Evolutionary conservation across 805 yeast genomes (phyloP), one percentile per base, ranked within the genome.

Genomic region (Saccharomycopsis oosterbeekiorum): DNA sequence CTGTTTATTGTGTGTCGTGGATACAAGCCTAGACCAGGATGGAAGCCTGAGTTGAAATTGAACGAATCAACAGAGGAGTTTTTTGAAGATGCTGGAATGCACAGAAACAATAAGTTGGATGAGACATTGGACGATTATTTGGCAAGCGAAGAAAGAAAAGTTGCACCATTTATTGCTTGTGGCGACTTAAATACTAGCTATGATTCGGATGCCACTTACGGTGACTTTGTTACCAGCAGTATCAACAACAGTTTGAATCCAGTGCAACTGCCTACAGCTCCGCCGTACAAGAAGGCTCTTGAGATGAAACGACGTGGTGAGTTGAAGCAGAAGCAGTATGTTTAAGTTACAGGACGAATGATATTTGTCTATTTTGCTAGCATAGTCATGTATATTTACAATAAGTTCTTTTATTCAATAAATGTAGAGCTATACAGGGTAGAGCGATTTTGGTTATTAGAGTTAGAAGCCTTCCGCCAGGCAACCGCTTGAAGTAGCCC

Each of bases 111-210:
- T 56, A 57, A 58, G 36, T 47, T 61, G 41, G 54, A 56, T 14
- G 75, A 78, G n/a, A 75, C 80, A 63, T 73, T 82, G 65, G 76
- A 74, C 5, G 75, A 74, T 63, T 66, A 68, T 56, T 73, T 84
- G 42, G 81, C 81, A 6, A 72, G 68, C 6, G 94, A 88, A 66
- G 89, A 86, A 65, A 76, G 97, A 65, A 73, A 76, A 11, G 82
- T 94, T 26, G 97, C 97, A 0, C 90, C 91, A n/a, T 93, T 93
- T 68, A 77, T 94, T 62, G 97, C 98, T 0, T 94, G 99, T 74
- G 99, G 99, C 50, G 97, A 91, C 68, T 77, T 94, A 61, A 15
- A 6, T 12, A 79, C 84, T 53, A 88, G 88, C 67, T 88, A 86
- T 59, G 99, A 94, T 71, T 89, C 97, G 0, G 99, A 94, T 74